Evolutionary conservation across 176 grass and related monocot genomes (phyloP), one percentile per base, ranked within the genome.

Genomic region (Pontederia paniculata): DNA sequence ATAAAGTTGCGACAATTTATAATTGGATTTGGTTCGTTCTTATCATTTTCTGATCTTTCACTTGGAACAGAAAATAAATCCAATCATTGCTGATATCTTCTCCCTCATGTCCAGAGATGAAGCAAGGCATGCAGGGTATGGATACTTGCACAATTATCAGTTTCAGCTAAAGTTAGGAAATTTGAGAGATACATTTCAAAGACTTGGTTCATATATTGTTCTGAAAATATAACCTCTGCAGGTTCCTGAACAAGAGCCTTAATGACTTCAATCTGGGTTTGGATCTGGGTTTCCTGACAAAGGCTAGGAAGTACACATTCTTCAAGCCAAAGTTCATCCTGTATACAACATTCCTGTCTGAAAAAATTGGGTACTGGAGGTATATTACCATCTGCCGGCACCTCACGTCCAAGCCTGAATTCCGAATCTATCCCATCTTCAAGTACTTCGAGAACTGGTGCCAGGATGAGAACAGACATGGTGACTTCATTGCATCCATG

Each of bases 361-460:
- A 91, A 61, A 98, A 98, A 75, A 98, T 98, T 45, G 93, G 93
- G 50, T 91, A 98, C 74, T 98, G 86, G 93, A 83, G 86, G 62
- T 98, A 98, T 74, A 98, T 98, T 65, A 98, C 93, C 60, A 98
- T 98, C 41, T 98, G 76, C 69, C 67, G 83, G 83, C 93, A 98
- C 60, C 80, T 98, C 60, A 82, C 91, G 66, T 83, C 68, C 0
- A 88, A 98, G 65, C 93, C 93, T 9, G 60, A 88, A 78, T 91
- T 91, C 70, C 83, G 91, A 76, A 59, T 83, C 49, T 91, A 98
- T 57, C 93, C 93, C 5, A 91, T 98, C 73, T 98, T 98, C 80
- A 98, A 98, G 75, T 91, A 91, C 73, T 98, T 98, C 8, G 93
- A 98, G 75, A 98, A 98, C 69, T 98, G 93, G 93, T 98, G 93